A percentile compares a stretch with the other conserved stretches of the same genome.
These are phyloP conservation scores for Sporobolomyces pararoseus DNA, from an alignment of 768 basidiomycete species.

Conservation along the genomic window DNA sequence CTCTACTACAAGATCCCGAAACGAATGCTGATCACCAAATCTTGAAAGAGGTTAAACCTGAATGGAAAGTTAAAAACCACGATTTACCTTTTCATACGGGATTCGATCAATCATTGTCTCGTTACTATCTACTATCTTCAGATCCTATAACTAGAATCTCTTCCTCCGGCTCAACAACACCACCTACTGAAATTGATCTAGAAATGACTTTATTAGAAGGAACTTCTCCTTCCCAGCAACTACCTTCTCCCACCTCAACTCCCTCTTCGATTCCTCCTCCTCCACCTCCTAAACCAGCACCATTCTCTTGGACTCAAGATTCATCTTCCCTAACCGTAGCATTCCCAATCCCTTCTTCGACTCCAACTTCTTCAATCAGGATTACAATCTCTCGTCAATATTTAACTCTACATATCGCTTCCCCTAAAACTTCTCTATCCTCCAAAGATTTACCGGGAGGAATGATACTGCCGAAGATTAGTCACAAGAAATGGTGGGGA, in stretches of 20 bases:
- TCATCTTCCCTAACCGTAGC: conserved; percentile 75
- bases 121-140: neutral
- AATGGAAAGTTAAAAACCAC: conserved; percentile 6
- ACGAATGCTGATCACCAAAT: neutral
- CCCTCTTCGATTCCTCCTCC: conserved; percentile 44
- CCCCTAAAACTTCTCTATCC: conserved; percentile 37
- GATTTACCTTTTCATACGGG: conserved; percentile 28
- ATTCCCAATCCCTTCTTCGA: conserved; percentile 73
- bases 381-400: conserved; percentile 64
- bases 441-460: conserved; percentile 56
- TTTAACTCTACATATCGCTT: conserved; percentile 61
- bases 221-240: neutral
- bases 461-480: too few species aligned
- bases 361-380: conserved; percentile 62
- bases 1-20: neutral
- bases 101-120: conserved; percentile 20
- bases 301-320: conserved; percentile 92
- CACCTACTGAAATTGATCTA: neutral
- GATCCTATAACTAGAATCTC: neutral
- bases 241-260: neutral
- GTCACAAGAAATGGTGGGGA: conserved; percentile 70
- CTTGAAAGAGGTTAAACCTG: neutral
- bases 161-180: neutral
- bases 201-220: neutral
- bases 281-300: conserved; percentile 57